phyloP scores from a whole-genome alignment of 306 rosid species.

The Cucurbita maxima region DNA sequence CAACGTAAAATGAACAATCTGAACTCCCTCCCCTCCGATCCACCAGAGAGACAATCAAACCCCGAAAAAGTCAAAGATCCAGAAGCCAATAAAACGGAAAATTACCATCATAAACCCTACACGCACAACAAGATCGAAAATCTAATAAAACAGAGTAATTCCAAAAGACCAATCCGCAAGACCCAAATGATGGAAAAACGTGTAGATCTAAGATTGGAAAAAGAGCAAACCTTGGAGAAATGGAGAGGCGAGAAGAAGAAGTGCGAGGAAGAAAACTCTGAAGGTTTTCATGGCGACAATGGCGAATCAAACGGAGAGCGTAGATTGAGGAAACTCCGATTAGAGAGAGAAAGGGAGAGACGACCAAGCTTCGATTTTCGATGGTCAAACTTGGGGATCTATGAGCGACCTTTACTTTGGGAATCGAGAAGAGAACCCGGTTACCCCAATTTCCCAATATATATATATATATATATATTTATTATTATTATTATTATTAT shows the following conservation, averaged over 20 bases:
- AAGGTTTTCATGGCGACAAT: slow-evolving; percentile 16
- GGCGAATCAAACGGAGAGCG: background rate
- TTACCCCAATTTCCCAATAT: background rate
- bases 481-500: too few relatives aligned
- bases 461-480: too few relatives aligned
- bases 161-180: background rate
- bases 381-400: slow-evolving; percentile 1
- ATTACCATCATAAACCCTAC: background rate
- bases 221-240: slow-evolving; percentile 42
- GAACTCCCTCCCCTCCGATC: too few relatives aligned
- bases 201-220: slow-evolving; percentile 41
- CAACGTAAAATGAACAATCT: background rate
- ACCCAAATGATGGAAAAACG: background rate
- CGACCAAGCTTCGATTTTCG: background rate
- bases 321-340: background rate
- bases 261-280: slow-evolving; percentile 43
- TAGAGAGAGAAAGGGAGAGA: background rate
- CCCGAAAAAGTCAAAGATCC: background rate
- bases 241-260: slow-evolving; percentile 64
- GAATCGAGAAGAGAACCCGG: background rate
- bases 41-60: background rate
- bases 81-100: background rate
- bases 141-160: background rate
- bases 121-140: background rate
- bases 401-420: background rate